These are phyloP conservation scores for Uronychia binucleata DNA, from an alignment of 73 alveolate species.

Conservation along the genomic window DNA sequence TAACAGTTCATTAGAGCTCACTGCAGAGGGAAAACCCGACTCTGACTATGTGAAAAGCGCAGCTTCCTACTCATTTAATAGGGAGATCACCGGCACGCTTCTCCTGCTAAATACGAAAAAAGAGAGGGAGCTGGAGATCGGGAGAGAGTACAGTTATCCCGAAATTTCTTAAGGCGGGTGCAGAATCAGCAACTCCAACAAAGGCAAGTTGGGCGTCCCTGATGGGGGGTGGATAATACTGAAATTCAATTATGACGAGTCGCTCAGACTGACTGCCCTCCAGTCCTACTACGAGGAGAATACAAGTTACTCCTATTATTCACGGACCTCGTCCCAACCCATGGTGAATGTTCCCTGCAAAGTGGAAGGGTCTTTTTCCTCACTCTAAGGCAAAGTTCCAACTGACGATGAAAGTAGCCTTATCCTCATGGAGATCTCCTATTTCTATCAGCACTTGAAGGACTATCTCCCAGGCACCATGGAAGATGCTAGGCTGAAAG, in stretches of 20 bases:
- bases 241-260: no score
- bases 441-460: constrained; percentile 1
- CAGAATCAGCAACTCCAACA: not conserved
- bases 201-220: not conserved
- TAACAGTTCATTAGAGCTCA: not conserved
- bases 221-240: not conserved
- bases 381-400: constrained; percentile 22
- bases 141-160: constrained; percentile 47
- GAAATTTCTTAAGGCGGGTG: constrained; percentile 35
- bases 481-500: not conserved
- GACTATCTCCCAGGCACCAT: constrained; percentile 9
- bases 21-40: not conserved
- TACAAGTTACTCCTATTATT: not conserved
- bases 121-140: constrained; percentile 62
- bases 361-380: constrained; percentile 1
- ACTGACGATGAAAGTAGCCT: not conserved
- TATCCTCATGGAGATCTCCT: constrained; percentile 13
- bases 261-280: no score
- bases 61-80: not conserved
- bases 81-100: not conserved
- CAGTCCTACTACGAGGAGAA: no score
- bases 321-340: not conserved
- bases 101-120: constrained; percentile 44
- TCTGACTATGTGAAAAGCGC: no score
- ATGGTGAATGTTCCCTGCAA: constrained; percentile 32